Conservation (phyloP, 768 basidiomycete genomes). For the Tricholoma terreum region DNA sequence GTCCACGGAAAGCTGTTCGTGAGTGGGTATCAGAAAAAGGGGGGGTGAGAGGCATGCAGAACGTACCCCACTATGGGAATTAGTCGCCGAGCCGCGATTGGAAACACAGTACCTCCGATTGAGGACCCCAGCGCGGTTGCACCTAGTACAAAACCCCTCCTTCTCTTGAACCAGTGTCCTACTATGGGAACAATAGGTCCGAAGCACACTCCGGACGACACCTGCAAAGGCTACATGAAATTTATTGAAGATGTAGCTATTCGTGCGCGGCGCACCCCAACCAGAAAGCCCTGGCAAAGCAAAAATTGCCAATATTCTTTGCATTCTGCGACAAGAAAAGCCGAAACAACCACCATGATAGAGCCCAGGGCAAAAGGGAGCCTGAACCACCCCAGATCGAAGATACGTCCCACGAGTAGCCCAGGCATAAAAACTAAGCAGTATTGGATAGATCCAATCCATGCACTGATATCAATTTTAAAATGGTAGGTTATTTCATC, state of each 20-base stretch:
- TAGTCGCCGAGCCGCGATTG: slow-evolving; percentile 52
- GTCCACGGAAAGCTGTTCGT: slow-evolving; percentile 62
- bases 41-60: background rate
- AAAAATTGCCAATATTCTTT: slow-evolving; percentile 64
- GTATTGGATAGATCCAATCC: slow-evolving; percentile 41
- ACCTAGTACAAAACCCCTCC: slow-evolving; percentile 51
- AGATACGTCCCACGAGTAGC: slow-evolving; percentile 51
- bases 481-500: no score
- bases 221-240: background rate
- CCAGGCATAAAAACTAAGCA: slow-evolving; percentile 49
- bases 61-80: slow-evolving; percentile 53
- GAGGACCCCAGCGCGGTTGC: slow-evolving; percentile 54
- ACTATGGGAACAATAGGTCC: slow-evolving; percentile 48
- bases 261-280: slow-evolving; percentile 41
- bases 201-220: slow-evolving; percentile 32
- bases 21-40: background rate
- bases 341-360: slow-evolving; percentile 43
- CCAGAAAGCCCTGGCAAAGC: slow-evolving; percentile 58
- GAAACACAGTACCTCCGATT: slow-evolving; percentile 61
- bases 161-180: slow-evolving; percentile 64
- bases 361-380: slow-evolving; percentile 43
- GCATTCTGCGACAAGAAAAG: slow-evolving; percentile 58
- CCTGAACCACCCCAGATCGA: slow-evolving; percentile 59
- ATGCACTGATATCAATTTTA: slow-evolving; percentile 19
- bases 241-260: background rate